Base-by-base conservation (phyloP, 371 early-diverging fungal genomes). In the Circinella minor region DNA sequence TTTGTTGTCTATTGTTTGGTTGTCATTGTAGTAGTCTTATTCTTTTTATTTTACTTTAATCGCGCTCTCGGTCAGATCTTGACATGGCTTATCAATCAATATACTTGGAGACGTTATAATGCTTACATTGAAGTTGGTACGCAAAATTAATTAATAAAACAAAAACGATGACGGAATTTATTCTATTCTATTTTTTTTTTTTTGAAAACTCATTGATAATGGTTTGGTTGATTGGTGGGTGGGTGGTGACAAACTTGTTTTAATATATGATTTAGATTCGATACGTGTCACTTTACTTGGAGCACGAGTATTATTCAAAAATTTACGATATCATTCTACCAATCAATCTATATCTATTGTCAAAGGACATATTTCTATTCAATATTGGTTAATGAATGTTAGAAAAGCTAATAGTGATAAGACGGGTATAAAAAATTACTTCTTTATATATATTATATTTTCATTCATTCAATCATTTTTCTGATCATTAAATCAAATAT, bases 281-380 rank as follows among this genome's bases (percentile, higher is more conserved):
- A 68, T 95, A 36, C 87, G 90, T 60, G 83, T 95, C 48, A 89
- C 93, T 0, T 82, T 92, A 2, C 75, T 95, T 14, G 92, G 91
- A 11, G 96, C 94, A 36, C 88, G 92, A 70, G 84, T 95, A 55
- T 81, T 94, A 55, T 95, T 95, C 79, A 90, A 89, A 68, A 92
- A 93, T 71, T 74, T 94, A 46, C 86, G 91, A 46, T 93, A 93
- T 75, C 74, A 87, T 46, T 90, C 93, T 13, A 84, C 85, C 39
- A 93, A 94, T 74, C 87, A 92, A 73, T 90, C 93, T 0, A 83
- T 94, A 46, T 80, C 80, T 9, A 87, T 94, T 10, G 78, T 95
- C 1, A 91, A 93, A 61, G 96, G 96, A 1, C 91, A 93, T 72
- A 75, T 95, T 36, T 87, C 93, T 0, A 85, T 94, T 61, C 85